phyloP scores from a whole-genome alignment of 345 rosid species.

The Arabidopsis suecica region DNA sequence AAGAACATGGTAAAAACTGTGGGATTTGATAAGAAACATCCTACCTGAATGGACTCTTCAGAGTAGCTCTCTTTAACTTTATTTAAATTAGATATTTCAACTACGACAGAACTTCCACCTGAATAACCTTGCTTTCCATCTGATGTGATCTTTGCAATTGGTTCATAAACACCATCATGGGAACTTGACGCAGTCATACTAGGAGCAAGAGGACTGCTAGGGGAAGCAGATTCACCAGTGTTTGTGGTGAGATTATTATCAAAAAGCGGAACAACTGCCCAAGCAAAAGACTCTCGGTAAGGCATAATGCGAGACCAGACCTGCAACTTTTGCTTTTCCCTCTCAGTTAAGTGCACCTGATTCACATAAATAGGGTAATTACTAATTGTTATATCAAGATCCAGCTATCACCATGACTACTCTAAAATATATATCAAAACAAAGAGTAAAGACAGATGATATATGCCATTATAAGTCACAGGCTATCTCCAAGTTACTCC shows the following conservation, averaged over 20 bases:
- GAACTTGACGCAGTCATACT: slow-evolving; percentile 87
- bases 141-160: slow-evolving; percentile 80
- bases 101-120: slow-evolving; percentile 81
- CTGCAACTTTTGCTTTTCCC: slow-evolving; percentile 96
- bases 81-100: slow-evolving; percentile 94
- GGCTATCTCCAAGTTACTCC: slow-evolving; percentile 21
- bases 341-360: slow-evolving; percentile 89
- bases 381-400: slow-evolving; percentile 15
- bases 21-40: slow-evolving; percentile 21
- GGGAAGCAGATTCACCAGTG: slow-evolving; percentile 90
- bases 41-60: slow-evolving; percentile 95
- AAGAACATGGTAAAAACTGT: slow-evolving; percentile 1
- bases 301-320: slow-evolving; percentile 99
- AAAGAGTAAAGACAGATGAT: slow-evolving; percentile 27
- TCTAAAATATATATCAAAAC: slow-evolving; percentile 18
- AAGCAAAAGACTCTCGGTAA: slow-evolving; percentile 91
- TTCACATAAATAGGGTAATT: slow-evolving; percentile 26
- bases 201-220: slow-evolving; percentile 95
- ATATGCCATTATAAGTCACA: slow-evolving; percentile 10
- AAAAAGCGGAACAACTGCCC: slow-evolving; percentile 98
- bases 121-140: slow-evolving; percentile 87
- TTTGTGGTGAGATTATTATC: slow-evolving; percentile 78
- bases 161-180: slow-evolving; percentile 80
- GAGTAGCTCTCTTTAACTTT: slow-evolving; percentile 96
- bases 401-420: slow-evolving; percentile 9